Evolutionary conservation across 768 basidiomycete genomes (phyloP).

Genomic region (Cantharellus cinnabarinus): DNA sequence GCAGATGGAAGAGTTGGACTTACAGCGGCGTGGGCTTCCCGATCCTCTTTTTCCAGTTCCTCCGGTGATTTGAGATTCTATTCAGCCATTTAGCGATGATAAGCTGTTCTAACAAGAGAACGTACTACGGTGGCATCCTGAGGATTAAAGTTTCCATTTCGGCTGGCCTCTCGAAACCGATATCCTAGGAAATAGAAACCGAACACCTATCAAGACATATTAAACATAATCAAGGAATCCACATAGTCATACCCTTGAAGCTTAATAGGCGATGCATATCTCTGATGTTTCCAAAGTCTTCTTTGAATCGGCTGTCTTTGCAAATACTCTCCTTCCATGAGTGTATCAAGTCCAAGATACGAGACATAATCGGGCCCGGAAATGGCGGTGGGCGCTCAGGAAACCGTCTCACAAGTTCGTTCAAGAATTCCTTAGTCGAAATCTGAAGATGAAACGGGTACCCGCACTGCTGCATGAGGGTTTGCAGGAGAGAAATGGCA

Average conservation of each 20-base stretch:
- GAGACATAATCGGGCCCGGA: constrained; percentile 84
- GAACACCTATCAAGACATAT: not conserved
- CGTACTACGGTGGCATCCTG: constrained; percentile 7
- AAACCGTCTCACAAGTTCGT: constrained; percentile 93
- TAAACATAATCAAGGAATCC: not conserved
- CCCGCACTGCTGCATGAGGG: constrained; percentile 85
- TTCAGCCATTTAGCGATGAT: not conserved
- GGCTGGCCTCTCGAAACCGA: constrained; percentile 11
- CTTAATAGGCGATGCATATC: constrained; percentile 91
- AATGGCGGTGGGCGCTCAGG: constrained; percentile 94
- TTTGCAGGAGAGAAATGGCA: constrained; percentile 69
- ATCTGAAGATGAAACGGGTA: constrained; percentile 96
- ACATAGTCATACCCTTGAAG: constrained; percentile 57
- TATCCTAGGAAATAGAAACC: constrained; percentile 8
- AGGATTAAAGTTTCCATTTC: constrained; percentile 4
- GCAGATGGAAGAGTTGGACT: constrained; percentile 7
- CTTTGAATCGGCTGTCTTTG: constrained; percentile 73
- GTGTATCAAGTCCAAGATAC: constrained; percentile 82
- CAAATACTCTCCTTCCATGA: constrained; percentile 93
- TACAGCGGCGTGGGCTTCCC: constrained; percentile 75
- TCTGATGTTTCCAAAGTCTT: constrained; percentile 87
- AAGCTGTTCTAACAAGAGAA: not conserved
- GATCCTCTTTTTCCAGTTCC: constrained; percentile 88
- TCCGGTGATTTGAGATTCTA: constrained; percentile 87
- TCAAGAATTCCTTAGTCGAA: constrained; percentile 91